A percentile compares a stretch with the other conserved stretches of the same genome.
phyloP scores from a whole-genome alignment of 306 rosid genomes.

The Purshia tridentata region DNA sequence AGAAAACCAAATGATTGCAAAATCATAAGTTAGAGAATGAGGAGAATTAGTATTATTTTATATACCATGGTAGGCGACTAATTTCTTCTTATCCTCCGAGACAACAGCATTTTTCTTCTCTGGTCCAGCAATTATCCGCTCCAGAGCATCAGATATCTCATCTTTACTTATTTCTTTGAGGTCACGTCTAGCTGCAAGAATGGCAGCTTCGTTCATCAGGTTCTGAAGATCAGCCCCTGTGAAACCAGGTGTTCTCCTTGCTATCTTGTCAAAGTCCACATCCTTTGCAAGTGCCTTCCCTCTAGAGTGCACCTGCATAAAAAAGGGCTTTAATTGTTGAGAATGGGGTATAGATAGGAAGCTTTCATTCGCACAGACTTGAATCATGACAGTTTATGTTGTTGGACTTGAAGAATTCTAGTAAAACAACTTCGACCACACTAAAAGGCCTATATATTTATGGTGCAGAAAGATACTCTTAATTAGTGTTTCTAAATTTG shows the following conservation, averaged over 20 bases:
- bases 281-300: constrained; percentile 91
- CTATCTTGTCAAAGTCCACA: constrained; percentile 93
- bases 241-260: constrained; percentile 97
- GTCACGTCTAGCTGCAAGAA: constrained; percentile 98
- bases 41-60: background rate
- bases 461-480: too few relatives aligned
- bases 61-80: constrained; percentile 79
- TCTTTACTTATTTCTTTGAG: constrained; percentile 98
- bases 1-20: background rate
- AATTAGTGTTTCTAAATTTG: too few relatives aligned
- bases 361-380: background rate
- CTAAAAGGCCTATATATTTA: too few relatives aligned
- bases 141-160: constrained; percentile 97
- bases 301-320: constrained; percentile 72
- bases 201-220: constrained; percentile 98
- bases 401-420: background rate
- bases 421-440: background rate
- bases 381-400: background rate
- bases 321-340: background rate
- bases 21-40: background rate
- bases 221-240: constrained; percentile 81
- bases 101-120: constrained; percentile 99
- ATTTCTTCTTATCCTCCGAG: constrained; percentile 92
- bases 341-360: background rate
- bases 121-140: constrained; percentile 96